Conservation (phyloP, 257 asterid species). For the Phtheirospermum japonicum region DNA sequence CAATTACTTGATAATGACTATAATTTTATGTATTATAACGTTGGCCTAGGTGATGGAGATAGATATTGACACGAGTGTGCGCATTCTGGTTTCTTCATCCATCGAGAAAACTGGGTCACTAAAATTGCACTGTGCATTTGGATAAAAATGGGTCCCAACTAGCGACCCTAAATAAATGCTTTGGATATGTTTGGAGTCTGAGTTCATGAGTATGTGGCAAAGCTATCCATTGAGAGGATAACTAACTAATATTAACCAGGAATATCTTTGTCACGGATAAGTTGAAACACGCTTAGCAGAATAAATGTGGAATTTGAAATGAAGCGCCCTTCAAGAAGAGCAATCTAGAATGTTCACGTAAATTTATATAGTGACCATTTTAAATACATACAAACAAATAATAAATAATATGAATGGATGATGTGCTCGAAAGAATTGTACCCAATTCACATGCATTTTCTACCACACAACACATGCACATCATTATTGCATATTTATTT, state of each 20-base stretch:
- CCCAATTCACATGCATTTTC: too few relatives aligned
- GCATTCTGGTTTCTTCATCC: slow-evolving; percentile 22
- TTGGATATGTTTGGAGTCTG: slow-evolving; percentile 14
- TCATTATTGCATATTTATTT: too few relatives aligned
- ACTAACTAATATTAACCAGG: not conserved
- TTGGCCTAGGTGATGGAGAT: not conserved
- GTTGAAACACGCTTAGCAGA: not conserved
- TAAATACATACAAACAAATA: too few relatives aligned
- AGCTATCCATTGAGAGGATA: slow-evolving; percentile 24
- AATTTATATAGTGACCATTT: too few relatives aligned
- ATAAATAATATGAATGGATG: too few relatives aligned
- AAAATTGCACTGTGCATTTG: slow-evolving; percentile 7
- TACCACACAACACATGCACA: too few relatives aligned
- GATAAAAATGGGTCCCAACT: slow-evolving; percentile 26
- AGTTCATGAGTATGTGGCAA: slow-evolving; percentile 24
- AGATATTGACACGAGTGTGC: slow-evolving; percentile 13
- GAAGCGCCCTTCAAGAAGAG: not conserved
- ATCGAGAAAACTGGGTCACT: slow-evolving; percentile 17
- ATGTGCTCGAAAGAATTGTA: too few relatives aligned
- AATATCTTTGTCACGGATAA: not conserved
- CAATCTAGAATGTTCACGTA: slow-evolving; percentile 2
- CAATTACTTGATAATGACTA: slow-evolving; percentile 11
- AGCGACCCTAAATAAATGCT: not conserved
- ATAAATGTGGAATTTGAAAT: slow-evolving; percentile 2
- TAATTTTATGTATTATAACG: slow-evolving; percentile 5